Conservation (phyloP, 495 filamentous ascomycete genomes). For the Bathelium albidoporum region DNA sequence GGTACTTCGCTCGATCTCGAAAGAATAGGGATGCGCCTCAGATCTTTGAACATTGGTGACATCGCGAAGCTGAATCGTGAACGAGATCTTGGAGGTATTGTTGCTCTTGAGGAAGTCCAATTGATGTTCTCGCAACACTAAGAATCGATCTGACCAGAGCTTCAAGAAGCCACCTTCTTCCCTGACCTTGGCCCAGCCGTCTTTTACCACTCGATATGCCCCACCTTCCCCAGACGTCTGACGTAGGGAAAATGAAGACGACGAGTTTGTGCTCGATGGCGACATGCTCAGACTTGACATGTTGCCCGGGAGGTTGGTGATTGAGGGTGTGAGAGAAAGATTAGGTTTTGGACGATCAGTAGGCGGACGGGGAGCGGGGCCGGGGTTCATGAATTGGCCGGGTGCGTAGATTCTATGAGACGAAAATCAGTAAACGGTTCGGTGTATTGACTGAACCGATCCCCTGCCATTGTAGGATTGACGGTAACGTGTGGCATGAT, state of each 20-base stretch:
- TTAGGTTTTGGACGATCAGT: constrained; percentile 66
- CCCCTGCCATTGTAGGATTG: not conserved
- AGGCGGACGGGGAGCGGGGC: constrained; percentile 84
- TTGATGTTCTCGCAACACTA: constrained; percentile 78
- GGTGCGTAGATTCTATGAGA: constrained; percentile 31
- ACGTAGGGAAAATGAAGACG: constrained; percentile 7
- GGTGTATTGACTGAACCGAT: not conserved
- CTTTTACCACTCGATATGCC: constrained; percentile 62
- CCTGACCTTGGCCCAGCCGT: constrained; percentile 77
- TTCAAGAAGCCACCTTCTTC: constrained; percentile 71
- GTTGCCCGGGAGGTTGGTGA: constrained; percentile 61
- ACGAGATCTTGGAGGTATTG: constrained; percentile 61
- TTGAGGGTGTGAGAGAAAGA: constrained; percentile 61
- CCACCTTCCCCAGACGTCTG: constrained; percentile 50
- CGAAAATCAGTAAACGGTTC: not conserved
- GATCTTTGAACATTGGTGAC: constrained; percentile 77
- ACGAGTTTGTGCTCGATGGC: constrained; percentile 46
- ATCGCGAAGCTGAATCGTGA: constrained; percentile 71
- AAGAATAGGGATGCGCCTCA: constrained; percentile 76
- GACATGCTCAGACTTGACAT: constrained; percentile 68
- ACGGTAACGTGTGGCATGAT: not conserved
- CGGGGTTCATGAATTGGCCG: constrained; percentile 82
- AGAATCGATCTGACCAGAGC: constrained; percentile 81
- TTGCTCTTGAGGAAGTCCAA: constrained; percentile 89
- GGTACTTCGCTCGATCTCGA: constrained; percentile 72